Evolutionary conservation across 2,329 filamentous ascomycete species (phyloP).

Genomic region (Phaeosphaeriaceae sp.): DNA sequence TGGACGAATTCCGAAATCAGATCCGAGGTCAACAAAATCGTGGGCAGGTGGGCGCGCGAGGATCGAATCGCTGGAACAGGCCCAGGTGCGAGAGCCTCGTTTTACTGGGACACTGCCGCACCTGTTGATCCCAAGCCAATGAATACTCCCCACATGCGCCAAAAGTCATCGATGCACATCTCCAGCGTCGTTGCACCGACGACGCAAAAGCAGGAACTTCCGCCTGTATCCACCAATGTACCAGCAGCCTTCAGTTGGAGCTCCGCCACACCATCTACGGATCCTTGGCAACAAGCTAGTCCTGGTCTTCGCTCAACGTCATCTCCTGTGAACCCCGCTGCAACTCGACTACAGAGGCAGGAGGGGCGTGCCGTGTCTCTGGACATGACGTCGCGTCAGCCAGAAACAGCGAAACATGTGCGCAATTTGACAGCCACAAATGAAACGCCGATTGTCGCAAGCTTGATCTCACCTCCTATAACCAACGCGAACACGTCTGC

Average conservation of each 20-base stretch:
- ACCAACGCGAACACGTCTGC: constrained; percentile 2
- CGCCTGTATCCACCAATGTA: constrained; percentile 26
- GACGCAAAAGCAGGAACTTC: constrained; percentile 23
- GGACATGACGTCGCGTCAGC: constrained; percentile 21
- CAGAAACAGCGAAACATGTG: constrained; percentile 17
- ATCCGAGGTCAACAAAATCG: constrained; percentile 43
- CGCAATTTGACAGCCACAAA: constrained; percentile 16
- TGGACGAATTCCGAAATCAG: constrained; percentile 45
- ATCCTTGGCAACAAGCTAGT: constrained; percentile 28
- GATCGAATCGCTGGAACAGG: constrained; percentile 48
- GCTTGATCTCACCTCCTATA: constrained; percentile 14
- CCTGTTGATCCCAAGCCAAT: constrained; percentile 22
- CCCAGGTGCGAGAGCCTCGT: constrained; percentile 41
- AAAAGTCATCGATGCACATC: constrained; percentile 27
- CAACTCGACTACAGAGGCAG: constrained; percentile 24
- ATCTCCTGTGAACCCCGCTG: constrained; percentile 24
- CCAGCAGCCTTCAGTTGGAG: constrained; percentile 46
- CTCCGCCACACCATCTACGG: constrained; percentile 27
- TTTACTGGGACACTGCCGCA: constrained; percentile 47
- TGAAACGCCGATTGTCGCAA: constrained; percentile 26
- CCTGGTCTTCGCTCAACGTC: constrained; percentile 18
- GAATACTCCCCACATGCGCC: constrained; percentile 28
- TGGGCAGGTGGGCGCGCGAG: constrained; percentile 46
- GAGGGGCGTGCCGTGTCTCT: constrained; percentile 28
- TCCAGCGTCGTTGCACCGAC: constrained; percentile 21